A percentile compares a stretch with the other conserved stretches of the same genome.
phyloP scores from a whole-genome alignment of 805 yeast genomes.

The Candida caryicola region DNA sequence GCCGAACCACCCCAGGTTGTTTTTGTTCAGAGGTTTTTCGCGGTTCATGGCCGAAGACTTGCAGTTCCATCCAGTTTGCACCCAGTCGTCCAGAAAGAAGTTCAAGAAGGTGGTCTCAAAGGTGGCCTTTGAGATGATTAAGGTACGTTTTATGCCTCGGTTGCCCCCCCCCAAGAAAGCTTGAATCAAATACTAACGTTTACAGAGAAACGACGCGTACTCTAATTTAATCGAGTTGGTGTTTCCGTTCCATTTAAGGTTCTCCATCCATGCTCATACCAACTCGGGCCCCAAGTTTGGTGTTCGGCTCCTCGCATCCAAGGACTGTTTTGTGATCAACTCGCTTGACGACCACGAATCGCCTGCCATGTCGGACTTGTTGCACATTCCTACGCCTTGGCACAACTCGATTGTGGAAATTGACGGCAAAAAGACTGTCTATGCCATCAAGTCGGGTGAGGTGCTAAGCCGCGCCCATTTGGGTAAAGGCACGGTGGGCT shows the following conservation, averaged over 20 bases:
- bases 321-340: slow-evolving; percentile 45
- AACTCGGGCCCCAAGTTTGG: slow-evolving; percentile 63
- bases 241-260: slow-evolving; percentile 57
- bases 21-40: slow-evolving; percentile 55
- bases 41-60: slow-evolving; percentile 61
- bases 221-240: slow-evolving; percentile 58
- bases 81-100: slow-evolving; percentile 41
- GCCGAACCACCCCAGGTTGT: slow-evolving; percentile 48
- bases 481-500: slow-evolving; percentile 20
- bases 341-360: slow-evolving; percentile 38
- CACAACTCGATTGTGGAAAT: slow-evolving; percentile 52
- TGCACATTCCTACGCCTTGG: slow-evolving; percentile 69
- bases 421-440: slow-evolving; percentile 28
- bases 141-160: slow-evolving; percentile 18
- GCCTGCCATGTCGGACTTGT: slow-evolving; percentile 48
- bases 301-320: slow-evolving; percentile 42
- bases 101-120: slow-evolving; percentile 50
- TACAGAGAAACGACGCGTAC: slow-evolving; percentile 56
- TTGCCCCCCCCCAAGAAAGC: background rate
- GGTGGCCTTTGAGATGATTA: slow-evolving; percentile 64
- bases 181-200: slow-evolving; percentile 4
- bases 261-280: slow-evolving; percentile 61
- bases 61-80: slow-evolving; percentile 38
- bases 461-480: slow-evolving; percentile 4
- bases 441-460: slow-evolving; percentile 22